Percentiles rank a stretch among this genome's conserved stretches.
phyloP scores from a whole-genome alignment of 345 rosid genomes.

The Passiflora organensis region DNA sequence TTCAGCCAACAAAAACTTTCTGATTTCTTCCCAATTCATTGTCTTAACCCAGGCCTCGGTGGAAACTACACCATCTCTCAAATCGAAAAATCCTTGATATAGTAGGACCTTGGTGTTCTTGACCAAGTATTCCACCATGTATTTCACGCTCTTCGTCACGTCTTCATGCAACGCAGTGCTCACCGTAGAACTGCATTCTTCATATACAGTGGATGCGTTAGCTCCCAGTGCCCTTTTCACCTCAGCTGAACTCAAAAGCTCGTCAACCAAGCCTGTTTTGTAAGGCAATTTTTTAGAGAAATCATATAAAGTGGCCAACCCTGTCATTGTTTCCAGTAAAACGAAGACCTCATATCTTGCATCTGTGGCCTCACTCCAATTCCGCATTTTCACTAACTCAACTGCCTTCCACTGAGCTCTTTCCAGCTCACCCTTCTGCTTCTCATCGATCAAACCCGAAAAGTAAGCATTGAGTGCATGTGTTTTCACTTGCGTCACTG shows the following conservation, averaged over 20 bases:
- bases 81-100: slow-evolving; percentile 57
- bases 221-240: slow-evolving; percentile 3
- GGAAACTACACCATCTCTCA: slow-evolving; percentile 61
- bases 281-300: slow-evolving; percentile 39
- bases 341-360: slow-evolving; percentile 34
- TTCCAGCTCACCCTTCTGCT: slow-evolving; percentile 55
- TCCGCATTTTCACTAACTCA: slow-evolving; percentile 27
- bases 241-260: slow-evolving; percentile 23
- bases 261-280: slow-evolving; percentile 33
- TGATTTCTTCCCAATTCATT: slow-evolving; percentile 7
- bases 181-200: slow-evolving; percentile 5
- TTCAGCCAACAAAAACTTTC: slow-evolving; percentile 6
- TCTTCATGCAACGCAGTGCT: slow-evolving; percentile 6
- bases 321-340: slow-evolving; percentile 47
- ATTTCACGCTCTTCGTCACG: slow-evolving; percentile 12
- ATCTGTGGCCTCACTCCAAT: slow-evolving; percentile 61
- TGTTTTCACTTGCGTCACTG: slow-evolving; percentile 43
- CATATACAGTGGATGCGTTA: slow-evolving; percentile 1
- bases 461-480: slow-evolving; percentile 52
- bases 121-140: slow-evolving; percentile 38
- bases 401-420: slow-evolving; percentile 41
- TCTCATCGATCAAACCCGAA: slow-evolving; percentile 55
- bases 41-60: slow-evolving; percentile 59
- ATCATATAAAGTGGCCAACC: slow-evolving; percentile 65
- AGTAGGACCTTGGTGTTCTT: slow-evolving; percentile 47